Base-by-base conservation (phyloP, 495 filamentous ascomycete species). In the Chlorociboria aeruginascens region DNA sequence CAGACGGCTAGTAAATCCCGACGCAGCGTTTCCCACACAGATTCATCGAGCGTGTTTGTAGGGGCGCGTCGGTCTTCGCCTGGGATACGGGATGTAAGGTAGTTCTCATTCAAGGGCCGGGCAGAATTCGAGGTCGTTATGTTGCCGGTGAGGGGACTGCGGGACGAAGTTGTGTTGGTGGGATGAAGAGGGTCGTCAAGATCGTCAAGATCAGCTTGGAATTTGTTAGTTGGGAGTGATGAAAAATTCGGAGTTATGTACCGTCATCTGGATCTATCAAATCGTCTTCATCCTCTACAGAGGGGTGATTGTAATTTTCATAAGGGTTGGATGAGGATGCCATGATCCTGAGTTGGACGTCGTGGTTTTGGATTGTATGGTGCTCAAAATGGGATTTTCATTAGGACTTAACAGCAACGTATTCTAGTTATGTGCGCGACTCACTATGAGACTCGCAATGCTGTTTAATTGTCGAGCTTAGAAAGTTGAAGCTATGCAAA, bases 221-320 rank as follows among this genome's bases (percentile, higher is more conserved):
- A 12, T 31, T 17, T 30, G 28, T 49, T 49, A 50, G 36, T 20
- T 34, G 33, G 52, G 50, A 61, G 1, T 25, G 41, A 29, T 13
- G 33, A 7, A 50, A n/a, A 37, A 45, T 31, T 31, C 34, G 57
- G 31, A 47, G 13, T 20, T 31, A 55, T 61, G 58, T 64, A 95
- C 92, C 86, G 70, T 96, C 86, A 68, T 97, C 90, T 3, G 90
- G 87, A 64, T 98, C 92, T 66, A 97, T 95, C 55, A 95, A 66
- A 57, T 80, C 73, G 58, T 95, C 88, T 54, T 95, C 88, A 55
- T 89, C 81, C 52, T 90, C 87, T 43, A 90, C 74, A 35, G 82
- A 70, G n/a, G 83, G 78, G 52, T 76, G 72, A 61, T 83, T 76
- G 61, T 82, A 79, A 59, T 77, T 72, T 54, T 78, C 70, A 46